These are phyloP conservation scores for Begonia peltatifolia DNA, from an alignment of 306 rosid genomes.

Conservation along the genomic window DNA sequence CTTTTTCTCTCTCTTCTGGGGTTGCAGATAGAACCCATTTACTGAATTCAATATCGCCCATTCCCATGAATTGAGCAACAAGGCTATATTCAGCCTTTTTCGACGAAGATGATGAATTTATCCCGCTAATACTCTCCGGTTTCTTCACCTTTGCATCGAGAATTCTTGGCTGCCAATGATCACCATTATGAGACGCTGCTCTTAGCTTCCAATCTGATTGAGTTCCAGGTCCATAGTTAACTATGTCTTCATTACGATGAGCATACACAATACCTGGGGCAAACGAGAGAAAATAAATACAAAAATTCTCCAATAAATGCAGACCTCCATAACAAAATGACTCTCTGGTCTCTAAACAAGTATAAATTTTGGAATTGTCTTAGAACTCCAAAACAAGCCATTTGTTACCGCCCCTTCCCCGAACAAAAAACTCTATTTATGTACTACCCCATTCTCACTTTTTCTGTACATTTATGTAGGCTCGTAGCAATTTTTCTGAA, in stretches of 20 bases:
- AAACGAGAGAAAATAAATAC: not conserved
- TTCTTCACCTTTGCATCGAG: constrained; percentile 17
- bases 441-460: too few species aligned
- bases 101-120: constrained; percentile 19
- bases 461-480: too few species aligned
- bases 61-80: constrained; percentile 43
- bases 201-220: constrained; percentile 18
- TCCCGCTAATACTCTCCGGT: constrained; percentile 14
- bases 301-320: not conserved
- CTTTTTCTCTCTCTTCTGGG: constrained; percentile 44
- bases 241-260: constrained; percentile 75
- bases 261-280: constrained; percentile 57
- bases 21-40: constrained; percentile 69
- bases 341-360: not conserved
- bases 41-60: constrained; percentile 71
- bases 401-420: too few species aligned
- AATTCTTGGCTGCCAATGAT: constrained; percentile 14
- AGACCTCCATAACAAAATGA: not conserved
- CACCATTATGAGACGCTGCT: constrained; percentile 12
- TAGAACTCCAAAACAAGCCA: too few species aligned
- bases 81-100: constrained; percentile 46
- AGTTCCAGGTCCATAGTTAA: constrained; percentile 37
- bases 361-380: too few species aligned
- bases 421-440: too few species aligned
- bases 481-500: too few species aligned